Percentiles rank a stretch among this genome's conserved stretches.
Conservation (phyloP, 192 early-diverging fungal genomes). For the Coemansia sp. region DNA sequence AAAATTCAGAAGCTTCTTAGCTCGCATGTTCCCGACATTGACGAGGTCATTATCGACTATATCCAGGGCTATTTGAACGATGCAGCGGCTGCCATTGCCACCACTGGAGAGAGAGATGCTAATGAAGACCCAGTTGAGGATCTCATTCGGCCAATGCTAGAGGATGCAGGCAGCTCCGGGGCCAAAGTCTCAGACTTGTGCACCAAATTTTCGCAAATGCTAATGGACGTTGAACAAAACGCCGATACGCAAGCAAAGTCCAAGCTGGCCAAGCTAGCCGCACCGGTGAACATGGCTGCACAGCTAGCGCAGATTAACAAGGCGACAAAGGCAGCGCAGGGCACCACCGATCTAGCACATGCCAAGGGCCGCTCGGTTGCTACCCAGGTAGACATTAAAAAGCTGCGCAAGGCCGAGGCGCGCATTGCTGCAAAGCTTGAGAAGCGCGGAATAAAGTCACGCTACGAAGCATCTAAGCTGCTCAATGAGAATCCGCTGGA, state of each 20-base stretch:
- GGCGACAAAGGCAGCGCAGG: conserved; percentile 56
- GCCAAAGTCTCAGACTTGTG: conserved; percentile 68
- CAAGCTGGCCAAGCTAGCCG: conserved; percentile 53
- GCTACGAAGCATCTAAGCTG: conserved; percentile 75
- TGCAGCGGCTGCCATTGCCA: conserved; percentile 36
- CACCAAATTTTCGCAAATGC: conserved; percentile 62
- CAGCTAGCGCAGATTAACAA: conserved; percentile 68
- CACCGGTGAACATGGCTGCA: conserved; percentile 64
- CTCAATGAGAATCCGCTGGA: conserved; percentile 65
- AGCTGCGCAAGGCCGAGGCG: conserved; percentile 88
- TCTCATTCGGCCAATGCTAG: conserved; percentile 65
- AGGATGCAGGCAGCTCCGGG: conserved; percentile 66
- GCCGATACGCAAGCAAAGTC: conserved; percentile 40
- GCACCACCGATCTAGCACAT: conserved; percentile 65
- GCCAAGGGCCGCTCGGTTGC: conserved; percentile 65
- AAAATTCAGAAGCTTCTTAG: conserved; percentile 45
- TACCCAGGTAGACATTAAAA: conserved; percentile 75
- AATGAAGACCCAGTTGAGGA: conserved; percentile 56
- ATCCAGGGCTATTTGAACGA: conserved; percentile 71
- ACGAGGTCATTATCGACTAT: conserved; percentile 76
- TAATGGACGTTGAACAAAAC: conserved; percentile 49
- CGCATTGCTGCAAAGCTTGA: conserved; percentile 90
- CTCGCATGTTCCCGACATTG: conserved; percentile 68
- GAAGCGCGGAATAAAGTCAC: conserved; percentile 68
- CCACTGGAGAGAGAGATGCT: conserved; percentile 25